Percentiles rank a stretch among this genome's conserved stretches.
Conservation (phyloP, 1,284 basidiomycete species). For the Ganoderma lingzhi region DNA sequence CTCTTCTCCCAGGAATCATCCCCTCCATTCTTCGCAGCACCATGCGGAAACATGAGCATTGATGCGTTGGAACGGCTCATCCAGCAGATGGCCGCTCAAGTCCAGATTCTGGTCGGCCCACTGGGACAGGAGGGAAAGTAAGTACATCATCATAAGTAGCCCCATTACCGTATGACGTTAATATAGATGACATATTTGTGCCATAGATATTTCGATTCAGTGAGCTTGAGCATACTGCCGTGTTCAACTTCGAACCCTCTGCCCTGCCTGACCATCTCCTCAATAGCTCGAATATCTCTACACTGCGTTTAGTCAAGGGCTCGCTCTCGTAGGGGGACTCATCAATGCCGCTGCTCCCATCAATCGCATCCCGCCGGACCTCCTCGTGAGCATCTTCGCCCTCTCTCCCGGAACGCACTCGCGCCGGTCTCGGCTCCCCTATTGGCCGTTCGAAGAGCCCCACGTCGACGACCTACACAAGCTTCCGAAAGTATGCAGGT, state of each 20-base stretch:
- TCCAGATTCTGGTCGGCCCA: not conserved
- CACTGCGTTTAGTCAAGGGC: not conserved
- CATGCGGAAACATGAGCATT: not conserved
- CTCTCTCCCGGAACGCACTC: not conserved
- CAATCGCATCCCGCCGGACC: slow-evolving; percentile 14
- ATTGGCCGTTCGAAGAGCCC: slow-evolving; percentile 1
- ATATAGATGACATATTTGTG: not conserved
- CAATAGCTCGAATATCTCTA: not conserved
- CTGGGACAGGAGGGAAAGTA: not conserved
- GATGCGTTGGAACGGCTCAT: not conserved
- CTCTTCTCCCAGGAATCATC: not conserved
- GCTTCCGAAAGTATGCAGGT: slow-evolving; percentile 1
- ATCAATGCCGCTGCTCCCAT: slow-evolving; percentile 7
- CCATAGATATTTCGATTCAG: not conserved
- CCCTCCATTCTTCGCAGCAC: not conserved
- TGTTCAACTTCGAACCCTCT: not conserved
- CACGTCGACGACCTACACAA: not conserved
- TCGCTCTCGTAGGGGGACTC: slow-evolving; percentile 1
- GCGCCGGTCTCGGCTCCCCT: not conserved
- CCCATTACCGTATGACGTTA: not conserved
- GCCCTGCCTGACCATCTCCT: not conserved
- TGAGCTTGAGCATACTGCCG: not conserved
- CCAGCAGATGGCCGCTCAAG: not conserved
- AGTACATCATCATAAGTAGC: not conserved
- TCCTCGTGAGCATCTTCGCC: slow-evolving; percentile 9